Evolutionary conservation across 768 basidiomycete genomes (phyloP).

Genomic region (Gloeophyllum trabeum): DNA sequence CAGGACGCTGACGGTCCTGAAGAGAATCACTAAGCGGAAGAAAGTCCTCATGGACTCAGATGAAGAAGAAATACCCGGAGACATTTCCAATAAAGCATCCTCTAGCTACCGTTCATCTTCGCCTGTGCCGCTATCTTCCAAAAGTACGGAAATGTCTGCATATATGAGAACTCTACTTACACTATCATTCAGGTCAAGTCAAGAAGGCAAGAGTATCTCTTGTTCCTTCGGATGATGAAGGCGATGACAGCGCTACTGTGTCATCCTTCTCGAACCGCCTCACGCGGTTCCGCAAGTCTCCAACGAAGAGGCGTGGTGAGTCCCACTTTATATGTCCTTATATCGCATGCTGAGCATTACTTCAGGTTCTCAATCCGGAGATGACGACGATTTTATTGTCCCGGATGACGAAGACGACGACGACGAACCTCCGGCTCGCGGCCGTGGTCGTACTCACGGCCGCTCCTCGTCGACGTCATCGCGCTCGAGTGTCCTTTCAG

Average conservation of each 20-base stretch:
- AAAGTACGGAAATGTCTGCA: no score
- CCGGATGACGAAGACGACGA: conserved; percentile 58
- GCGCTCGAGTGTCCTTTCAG: conserved; percentile 19
- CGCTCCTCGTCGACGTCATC: conserved; percentile 18
- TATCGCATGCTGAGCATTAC: background rate
- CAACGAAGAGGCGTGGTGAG: conserved; percentile 35
- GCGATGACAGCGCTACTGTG: conserved; percentile 21
- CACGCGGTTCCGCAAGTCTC: conserved; percentile 56
- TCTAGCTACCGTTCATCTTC: conserved; percentile 16
- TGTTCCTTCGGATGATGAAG: conserved; percentile 31
- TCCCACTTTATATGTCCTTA: background rate
- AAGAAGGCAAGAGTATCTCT: conserved; percentile 57
- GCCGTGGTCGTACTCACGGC: conserved; percentile 28
- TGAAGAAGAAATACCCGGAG: conserved; percentile 31
- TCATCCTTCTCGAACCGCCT: conserved; percentile 47
- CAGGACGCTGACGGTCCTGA: conserved; percentile 1
- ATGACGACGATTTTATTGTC: conserved; percentile 67
- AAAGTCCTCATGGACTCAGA: conserved; percentile 61
- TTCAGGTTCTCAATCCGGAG: conserved; percentile 20
- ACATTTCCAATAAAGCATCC: conserved; percentile 7
- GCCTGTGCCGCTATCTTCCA: conserved; percentile 12
- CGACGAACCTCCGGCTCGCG: conserved; percentile 14
- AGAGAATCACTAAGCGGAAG: conserved; percentile 65
- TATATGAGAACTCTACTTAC: no score
- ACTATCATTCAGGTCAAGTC: conserved; percentile 21